phyloP scores from a whole-genome alignment of 2,329 filamentous ascomycete species.

The Neonectria faginata region DNA sequence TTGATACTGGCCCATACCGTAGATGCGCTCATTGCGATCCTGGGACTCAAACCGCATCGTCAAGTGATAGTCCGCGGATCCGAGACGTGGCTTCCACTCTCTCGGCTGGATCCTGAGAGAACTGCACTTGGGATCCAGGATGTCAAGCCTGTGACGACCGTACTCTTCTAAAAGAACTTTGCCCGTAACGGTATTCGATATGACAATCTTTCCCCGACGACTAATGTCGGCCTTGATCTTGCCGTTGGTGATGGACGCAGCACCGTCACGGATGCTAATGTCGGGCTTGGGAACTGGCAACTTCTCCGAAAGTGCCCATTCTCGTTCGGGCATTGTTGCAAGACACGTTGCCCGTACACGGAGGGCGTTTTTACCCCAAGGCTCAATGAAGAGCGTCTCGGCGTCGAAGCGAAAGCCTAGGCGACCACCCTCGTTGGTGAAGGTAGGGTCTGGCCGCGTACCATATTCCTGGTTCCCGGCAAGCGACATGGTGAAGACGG shows the following conservation, averaged over 20 bases:
- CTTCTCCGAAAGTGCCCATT: slow-evolving; percentile 10
- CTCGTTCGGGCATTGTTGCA: slow-evolving; percentile 44
- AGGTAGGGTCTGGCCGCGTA: slow-evolving; percentile 32
- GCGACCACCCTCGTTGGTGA: slow-evolving; percentile 36
- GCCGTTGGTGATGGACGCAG: slow-evolving; percentile 40
- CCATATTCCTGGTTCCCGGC: slow-evolving; percentile 33
- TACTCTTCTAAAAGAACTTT: slow-evolving; percentile 49
- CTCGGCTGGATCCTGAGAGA: slow-evolving; percentile 67
- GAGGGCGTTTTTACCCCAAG: slow-evolving; percentile 60
- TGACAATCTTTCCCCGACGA: slow-evolving; percentile 9
- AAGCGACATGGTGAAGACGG: not conserved
- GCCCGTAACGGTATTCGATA: slow-evolving; percentile 22
- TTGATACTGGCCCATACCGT: slow-evolving; percentile 77
- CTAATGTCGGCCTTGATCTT: slow-evolving; percentile 3
- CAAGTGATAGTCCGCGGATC: slow-evolving; percentile 64
- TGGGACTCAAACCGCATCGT: slow-evolving; percentile 70
- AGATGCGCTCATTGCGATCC: slow-evolving; percentile 68
- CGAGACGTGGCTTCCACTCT: slow-evolving; percentile 66
- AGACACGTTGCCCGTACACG: slow-evolving; percentile 59
- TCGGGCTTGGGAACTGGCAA: slow-evolving; percentile 38
- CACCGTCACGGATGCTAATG: slow-evolving; percentile 44
- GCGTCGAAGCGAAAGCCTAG: slow-evolving; percentile 54
- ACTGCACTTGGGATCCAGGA: slow-evolving; percentile 70
- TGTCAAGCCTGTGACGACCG: slow-evolving; percentile 46
- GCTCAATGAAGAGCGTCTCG: slow-evolving; percentile 60